Evolutionary conservation across 169 alveolate species (phyloP).

Genomic region (Plasmodium malariae): DNA sequence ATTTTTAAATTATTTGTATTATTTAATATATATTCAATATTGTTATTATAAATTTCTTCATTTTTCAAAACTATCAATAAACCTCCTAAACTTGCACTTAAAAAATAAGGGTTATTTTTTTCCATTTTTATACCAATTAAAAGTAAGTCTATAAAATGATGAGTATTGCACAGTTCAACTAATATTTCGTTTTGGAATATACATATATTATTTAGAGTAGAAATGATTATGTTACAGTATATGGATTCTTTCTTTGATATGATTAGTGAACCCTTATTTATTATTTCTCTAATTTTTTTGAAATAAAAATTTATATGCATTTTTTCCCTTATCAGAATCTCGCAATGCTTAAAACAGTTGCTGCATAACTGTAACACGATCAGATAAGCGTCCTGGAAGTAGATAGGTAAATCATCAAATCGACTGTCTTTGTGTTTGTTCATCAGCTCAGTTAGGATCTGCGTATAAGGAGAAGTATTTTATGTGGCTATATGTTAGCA

Average conservation of each 20-base stretch:
- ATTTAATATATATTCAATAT: conserved; percentile 62
- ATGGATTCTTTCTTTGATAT: conserved; percentile 27
- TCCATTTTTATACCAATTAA: conserved; percentile 68
- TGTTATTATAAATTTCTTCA: conserved; percentile 58
- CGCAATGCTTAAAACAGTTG: conserved; percentile 49
- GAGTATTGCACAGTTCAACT: conserved; percentile 55
- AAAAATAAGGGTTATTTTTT: conserved; percentile 42
- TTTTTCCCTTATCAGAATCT: conserved; percentile 49
- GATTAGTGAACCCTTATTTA: conserved; percentile 6
- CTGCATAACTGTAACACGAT: conserved; percentile 34
- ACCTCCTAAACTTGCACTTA: conserved; percentile 65
- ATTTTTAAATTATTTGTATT: conserved; percentile 67
- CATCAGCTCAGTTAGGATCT: conserved; percentile 61
- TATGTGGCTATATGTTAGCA: neutral
- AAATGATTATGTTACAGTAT: conserved; percentile 29
- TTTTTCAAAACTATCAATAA: conserved; percentile 48
- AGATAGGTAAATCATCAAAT: conserved; percentile 38
- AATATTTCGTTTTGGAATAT: conserved; percentile 11
- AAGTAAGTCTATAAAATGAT: conserved; percentile 46
- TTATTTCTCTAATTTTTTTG: conserved; percentile 55
- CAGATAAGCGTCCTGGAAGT: conserved; percentile 15
- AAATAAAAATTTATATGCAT: conserved; percentile 38
- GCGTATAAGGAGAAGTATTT: neutral
- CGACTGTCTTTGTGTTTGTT: conserved; percentile 5
- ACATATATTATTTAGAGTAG: conserved; percentile 48